Percentiles rank a stretch among this genome's conserved stretches.
These are phyloP conservation scores for Agrocybe pediades DNA, from an alignment of 768 basidiomycete species.

Conservation along the genomic window DNA sequence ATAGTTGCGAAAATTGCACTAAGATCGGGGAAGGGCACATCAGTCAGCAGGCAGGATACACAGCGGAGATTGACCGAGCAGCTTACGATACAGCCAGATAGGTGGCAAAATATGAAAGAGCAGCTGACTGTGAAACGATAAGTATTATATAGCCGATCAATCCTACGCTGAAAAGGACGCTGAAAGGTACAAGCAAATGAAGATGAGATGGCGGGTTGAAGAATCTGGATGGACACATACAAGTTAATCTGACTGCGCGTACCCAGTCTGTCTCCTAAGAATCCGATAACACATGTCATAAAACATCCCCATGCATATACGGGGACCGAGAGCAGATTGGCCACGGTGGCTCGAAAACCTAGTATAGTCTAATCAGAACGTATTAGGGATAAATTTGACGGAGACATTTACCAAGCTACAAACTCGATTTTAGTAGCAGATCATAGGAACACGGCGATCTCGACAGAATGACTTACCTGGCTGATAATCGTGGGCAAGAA, in stretches of 20 bases:
- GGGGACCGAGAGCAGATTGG: slow-evolving; percentile 77
- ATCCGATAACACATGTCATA: slow-evolving; percentile 62
- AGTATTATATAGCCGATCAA: slow-evolving; percentile 69
- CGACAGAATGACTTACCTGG: slow-evolving; percentile 43
- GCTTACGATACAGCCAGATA: slow-evolving; percentile 72
- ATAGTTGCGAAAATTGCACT: slow-evolving; percentile 56
- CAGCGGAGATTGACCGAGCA: neutral
- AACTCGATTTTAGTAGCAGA: no score
- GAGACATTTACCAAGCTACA: slow-evolving; percentile 34
- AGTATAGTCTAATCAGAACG: neutral
- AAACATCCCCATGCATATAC: slow-evolving; percentile 76
- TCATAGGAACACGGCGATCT: no score
- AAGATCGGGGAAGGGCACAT: neutral
- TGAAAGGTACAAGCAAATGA: slow-evolving; percentile 3
- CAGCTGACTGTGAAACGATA: slow-evolving; percentile 57
- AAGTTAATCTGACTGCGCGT: slow-evolving; percentile 61
- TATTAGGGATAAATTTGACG: neutral
- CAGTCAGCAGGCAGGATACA: neutral
- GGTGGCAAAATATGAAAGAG: slow-evolving; percentile 71
- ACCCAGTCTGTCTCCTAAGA: slow-evolving; percentile 62
- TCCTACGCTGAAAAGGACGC: slow-evolving; percentile 30
- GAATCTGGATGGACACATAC: slow-evolving; percentile 35
- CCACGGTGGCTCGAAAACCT: slow-evolving; percentile 65
- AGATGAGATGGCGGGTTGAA: neutral
- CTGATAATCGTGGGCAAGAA: slow-evolving; percentile 57